Evolutionary conservation across 2,329 filamentous ascomycete genomes (phyloP), one percentile per base, ranked within the genome.

Genomic region (Venturia oleaginea): DNA sequence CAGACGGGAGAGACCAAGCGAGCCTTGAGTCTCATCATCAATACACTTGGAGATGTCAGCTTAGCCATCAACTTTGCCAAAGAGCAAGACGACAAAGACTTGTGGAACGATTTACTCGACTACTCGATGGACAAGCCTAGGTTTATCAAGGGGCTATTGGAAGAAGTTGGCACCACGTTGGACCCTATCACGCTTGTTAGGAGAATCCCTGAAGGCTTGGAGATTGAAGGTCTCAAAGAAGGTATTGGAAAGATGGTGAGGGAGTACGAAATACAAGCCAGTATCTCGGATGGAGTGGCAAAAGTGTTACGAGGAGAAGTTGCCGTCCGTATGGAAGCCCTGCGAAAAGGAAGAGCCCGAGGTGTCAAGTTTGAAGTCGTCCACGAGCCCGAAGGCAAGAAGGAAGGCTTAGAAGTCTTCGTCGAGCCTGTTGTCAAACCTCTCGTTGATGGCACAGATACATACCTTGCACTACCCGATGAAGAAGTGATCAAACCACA

Each of bases 121-220:
- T 97, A 97, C 75, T 93, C 90, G 66, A 97, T 99, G 94, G 92
- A 97, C 77, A 96, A 97, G 72, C 94, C 94, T 0, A 86, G 86
- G 48, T 99, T 99, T 77, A 97, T 99, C 69, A 88, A 91, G 15
- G 92, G 90, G 0, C 80, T 99, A 3, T 84, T 99, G 0, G 91
- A 96, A 71, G 91, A 97, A 77, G 93, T 96, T 1, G 94, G 94
- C 42, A 97, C 92, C 0, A 86, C 91, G 1, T 94, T 99, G 71
- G 88, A 97, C 71, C 94, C 94, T 0, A 93, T 97, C 67, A 89
- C 88, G 19, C 84, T 99, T 3, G 91, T 99, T 6, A 84, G 90
- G 17, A 86, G 92, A 5, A 99, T 99, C 34, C 94, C 94, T 0
- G 91, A 95, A 71, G 92, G 94, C 0, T 81, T 99, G 0, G 91